A percentile compares a stretch with the other conserved stretches of the same genome.
Conservation (phyloP, 345 rosid genomes). For the Hibiscus tridactylites region DNA sequence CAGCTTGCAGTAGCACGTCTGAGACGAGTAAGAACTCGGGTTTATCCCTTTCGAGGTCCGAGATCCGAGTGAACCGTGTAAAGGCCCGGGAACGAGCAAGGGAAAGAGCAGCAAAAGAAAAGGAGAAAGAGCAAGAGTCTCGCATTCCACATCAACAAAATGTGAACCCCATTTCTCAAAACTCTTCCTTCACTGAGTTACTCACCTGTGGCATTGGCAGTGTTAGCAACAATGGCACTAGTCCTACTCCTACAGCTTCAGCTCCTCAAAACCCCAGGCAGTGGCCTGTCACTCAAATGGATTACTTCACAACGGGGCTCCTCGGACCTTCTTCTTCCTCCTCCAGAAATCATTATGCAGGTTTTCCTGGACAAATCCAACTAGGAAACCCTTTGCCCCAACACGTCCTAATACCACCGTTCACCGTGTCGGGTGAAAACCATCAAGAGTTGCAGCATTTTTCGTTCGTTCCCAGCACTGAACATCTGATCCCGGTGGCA, state of each 20-base stretch:
- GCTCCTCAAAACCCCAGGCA: conserved; percentile 29
- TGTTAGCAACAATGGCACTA: conserved; percentile 3
- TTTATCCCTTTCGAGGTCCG: conserved; percentile 67
- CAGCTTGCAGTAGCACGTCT: conserved; percentile 91
- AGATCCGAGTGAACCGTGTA: conserved; percentile 29
- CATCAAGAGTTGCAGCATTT: conserved; percentile 59
- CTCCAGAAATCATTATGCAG: conserved; percentile 26
- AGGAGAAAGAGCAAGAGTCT: conserved; percentile 52
- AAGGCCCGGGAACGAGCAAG: conserved; percentile 79
- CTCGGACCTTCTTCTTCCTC: conserved; percentile 27
- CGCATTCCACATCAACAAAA: conserved; percentile 18
- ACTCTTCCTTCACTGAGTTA: conserved; percentile 72
- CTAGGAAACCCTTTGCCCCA: conserved; percentile 32
- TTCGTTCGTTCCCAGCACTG: conserved; percentile 51
- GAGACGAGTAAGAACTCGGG: conserved; percentile 92
- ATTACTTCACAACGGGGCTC: conserved; percentile 47
- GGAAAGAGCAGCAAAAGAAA: conserved; percentile 78
- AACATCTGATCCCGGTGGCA: conserved; percentile 62
- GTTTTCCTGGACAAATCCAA: conserved; percentile 45
- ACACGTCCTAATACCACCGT: conserved; percentile 29
- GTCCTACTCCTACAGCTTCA: conserved; percentile 20
- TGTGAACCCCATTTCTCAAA: conserved; percentile 36
- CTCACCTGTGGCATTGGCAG: conserved; percentile 56
- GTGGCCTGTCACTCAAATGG: conserved; percentile 59
- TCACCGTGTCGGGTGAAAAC: conserved; percentile 32